A percentile compares a stretch with the other conserved stretches of the same genome.
phyloP scores from a whole-genome alignment of 2,329 filamentous ascomycete species.

The Epichloe hybrida region DNA sequence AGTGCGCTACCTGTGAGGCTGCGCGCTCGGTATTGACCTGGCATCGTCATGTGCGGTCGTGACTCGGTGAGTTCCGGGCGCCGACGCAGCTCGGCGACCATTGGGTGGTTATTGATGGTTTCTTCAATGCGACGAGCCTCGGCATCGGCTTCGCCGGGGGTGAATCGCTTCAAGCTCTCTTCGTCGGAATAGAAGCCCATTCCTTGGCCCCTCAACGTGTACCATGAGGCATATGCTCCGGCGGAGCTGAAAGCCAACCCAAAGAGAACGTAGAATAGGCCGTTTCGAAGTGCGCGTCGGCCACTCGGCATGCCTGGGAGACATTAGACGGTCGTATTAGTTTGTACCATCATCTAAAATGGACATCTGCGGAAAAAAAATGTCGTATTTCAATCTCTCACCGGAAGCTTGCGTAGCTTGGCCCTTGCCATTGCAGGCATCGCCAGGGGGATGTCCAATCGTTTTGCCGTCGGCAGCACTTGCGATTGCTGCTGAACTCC shows the following conservation, averaged over 20 bases:
- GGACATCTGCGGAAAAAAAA: neutral
- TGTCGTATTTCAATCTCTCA: neutral
- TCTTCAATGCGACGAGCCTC: conserved; percentile 50
- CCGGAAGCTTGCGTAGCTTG: neutral
- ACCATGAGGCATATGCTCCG: conserved; percentile 23
- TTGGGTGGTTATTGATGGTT: conserved; percentile 60
- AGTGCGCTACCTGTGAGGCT: conserved; percentile 77
- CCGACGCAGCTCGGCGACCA: conserved; percentile 55
- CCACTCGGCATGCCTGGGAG: neutral
- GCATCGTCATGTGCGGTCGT: conserved; percentile 79
- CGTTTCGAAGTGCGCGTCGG: conserved; percentile 8
- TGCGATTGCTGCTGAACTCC: too few species aligned
- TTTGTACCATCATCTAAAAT: neutral
- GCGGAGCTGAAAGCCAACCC: conserved; percentile 18
- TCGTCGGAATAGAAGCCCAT: conserved; percentile 41
- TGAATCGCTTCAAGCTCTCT: conserved; percentile 57
- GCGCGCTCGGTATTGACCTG: conserved; percentile 50
- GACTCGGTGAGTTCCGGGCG: conserved; percentile 58
- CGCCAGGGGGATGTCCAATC: too few species aligned
- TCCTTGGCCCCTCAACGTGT: conserved; percentile 20
- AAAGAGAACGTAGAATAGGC: conserved; percentile 14
- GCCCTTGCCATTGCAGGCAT: too few species aligned
- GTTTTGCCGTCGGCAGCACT: too few species aligned
- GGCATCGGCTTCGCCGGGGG: conserved; percentile 34
- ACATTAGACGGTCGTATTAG: neutral